Percentiles rank a stretch among this genome's conserved stretches.
These are phyloP conservation scores for Salicornia ramosissima DNA, from an alignment of 148 eudicot genomes.

Conservation along the genomic window DNA sequence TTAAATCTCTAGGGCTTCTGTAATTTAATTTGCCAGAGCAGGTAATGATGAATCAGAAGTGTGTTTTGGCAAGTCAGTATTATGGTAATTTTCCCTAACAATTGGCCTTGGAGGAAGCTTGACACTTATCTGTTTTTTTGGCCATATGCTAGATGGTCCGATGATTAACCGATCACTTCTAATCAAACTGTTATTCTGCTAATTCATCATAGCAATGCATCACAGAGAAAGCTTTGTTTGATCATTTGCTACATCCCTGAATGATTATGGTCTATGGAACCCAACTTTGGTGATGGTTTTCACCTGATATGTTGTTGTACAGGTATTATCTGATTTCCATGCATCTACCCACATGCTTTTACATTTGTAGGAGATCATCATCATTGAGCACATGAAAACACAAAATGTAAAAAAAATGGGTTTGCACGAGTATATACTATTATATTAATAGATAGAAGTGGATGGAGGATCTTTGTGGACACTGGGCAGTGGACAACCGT, in stretches of 20 bases:
- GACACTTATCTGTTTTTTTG: not conserved
- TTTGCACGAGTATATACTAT: not conserved
- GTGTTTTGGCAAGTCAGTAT: not conserved
- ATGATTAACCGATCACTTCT: not conserved
- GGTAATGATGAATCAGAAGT: not conserved
- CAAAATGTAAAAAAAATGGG: not conserved
- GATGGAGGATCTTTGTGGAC: not conserved
- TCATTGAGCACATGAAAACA: not conserved
- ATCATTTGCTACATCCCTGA: not conserved
- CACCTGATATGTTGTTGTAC: slow-evolving; percentile 12
- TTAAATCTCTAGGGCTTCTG: slow-evolving; percentile 75
- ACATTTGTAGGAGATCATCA: not conserved
- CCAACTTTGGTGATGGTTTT: not conserved
- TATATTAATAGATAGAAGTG: not conserved
- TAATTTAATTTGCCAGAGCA: slow-evolving; percentile 20
- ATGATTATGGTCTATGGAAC: not conserved
- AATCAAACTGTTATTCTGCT: not conserved
- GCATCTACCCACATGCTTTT: not conserved
- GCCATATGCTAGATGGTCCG: not conserved
- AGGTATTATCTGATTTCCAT: slow-evolving; percentile 7
- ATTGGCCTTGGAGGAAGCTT: not conserved
- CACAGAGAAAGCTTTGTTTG: not conserved
- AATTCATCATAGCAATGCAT: not conserved
- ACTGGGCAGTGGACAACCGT: too few species aligned
- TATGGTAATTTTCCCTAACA: not conserved